Percentiles rank a stretch among this genome's conserved stretches.
phyloP scores from a whole-genome alignment of 768 basidiomycete genomes.

The Gloeopeniophorella convolvens region DNA sequence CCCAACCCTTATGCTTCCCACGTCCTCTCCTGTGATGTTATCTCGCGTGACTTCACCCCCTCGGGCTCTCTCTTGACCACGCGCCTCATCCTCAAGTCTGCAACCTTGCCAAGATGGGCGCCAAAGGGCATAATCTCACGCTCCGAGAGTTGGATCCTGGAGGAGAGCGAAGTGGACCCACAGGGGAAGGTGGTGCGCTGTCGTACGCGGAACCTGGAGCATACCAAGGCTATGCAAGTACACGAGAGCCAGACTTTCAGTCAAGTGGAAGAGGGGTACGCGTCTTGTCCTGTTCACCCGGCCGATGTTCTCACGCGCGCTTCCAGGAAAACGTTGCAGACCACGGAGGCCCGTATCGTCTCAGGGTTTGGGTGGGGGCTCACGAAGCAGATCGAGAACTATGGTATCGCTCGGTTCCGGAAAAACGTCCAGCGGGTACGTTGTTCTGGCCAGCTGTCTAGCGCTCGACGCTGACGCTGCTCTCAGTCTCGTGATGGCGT shows the following conservation, averaged over 20 bases:
- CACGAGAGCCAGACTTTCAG: conserved; percentile 73
- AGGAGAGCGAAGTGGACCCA: conserved; percentile 91
- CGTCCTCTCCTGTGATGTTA: conserved; percentile 92
- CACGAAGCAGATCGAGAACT: conserved; percentile 79
- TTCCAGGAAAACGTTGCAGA: conserved; percentile 70
- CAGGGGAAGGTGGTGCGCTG: conserved; percentile 70
- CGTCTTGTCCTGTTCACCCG: background rate
- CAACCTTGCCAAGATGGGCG: conserved; percentile 89
- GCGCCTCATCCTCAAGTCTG: conserved; percentile 87
- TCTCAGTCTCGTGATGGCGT: conserved; percentile 81
- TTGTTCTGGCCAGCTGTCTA: conserved; percentile 13
- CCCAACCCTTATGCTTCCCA: conserved; percentile 94
- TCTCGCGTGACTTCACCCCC: conserved; percentile 71
- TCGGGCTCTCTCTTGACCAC: conserved; percentile 77
- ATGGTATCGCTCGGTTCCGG: conserved; percentile 80
- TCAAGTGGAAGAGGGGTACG: conserved; percentile 63
- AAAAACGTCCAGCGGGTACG: conserved; percentile 78
- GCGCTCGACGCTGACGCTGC: conserved; percentile 13
- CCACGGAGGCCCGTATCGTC: conserved; percentile 80
- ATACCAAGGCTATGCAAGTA: conserved; percentile 91
- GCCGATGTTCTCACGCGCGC: conserved; percentile 1
- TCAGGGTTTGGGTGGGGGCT: conserved; percentile 90
- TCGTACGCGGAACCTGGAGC: conserved; percentile 84
- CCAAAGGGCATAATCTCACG: conserved; percentile 75
- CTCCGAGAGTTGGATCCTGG: conserved; percentile 90